A percentile compares a stretch with the other conserved stretches of the same genome.
phyloP scores from a whole-genome alignment of 495 filamentous ascomycete genomes.

The Aspergillus nidulans region DNA sequence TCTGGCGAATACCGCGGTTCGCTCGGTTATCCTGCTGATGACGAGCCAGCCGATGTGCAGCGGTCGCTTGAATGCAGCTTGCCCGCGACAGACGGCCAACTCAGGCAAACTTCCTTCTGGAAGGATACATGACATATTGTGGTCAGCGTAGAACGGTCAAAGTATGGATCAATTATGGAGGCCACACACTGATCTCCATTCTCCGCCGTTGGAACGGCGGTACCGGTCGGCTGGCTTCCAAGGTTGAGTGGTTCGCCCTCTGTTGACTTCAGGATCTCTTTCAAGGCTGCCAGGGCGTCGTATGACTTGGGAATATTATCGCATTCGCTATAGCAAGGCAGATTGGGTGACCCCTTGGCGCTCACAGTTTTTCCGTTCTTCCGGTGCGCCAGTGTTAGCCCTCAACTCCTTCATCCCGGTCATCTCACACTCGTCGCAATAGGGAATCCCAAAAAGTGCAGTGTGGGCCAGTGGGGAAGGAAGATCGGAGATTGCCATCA shows the following conservation, averaged over 20 bases:
- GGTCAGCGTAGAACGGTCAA: too few species aligned
- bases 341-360: not conserved
- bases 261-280: too few species aligned
- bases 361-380: not conserved
- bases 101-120: constrained; percentile 2
- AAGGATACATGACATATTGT: not conserved
- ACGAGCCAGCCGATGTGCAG: constrained; percentile 12
- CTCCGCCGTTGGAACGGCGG: constrained; percentile 10
- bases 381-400: not conserved
- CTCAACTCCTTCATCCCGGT: not conserved
- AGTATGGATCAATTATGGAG: not conserved
- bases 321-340: not conserved
- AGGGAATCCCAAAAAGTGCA: not conserved
- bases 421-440: not conserved
- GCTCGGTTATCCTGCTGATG: constrained; percentile 9
- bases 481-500: not conserved
- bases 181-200: not conserved
- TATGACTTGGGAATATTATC: not conserved
- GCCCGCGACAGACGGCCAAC: constrained; percentile 5
- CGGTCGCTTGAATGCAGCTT: constrained; percentile 10
- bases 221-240: constrained; percentile 24
- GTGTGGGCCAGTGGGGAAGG: not conserved
- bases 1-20: constrained; percentile 1
- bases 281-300: not conserved
- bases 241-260: constrained; percentile 10